Evolutionary conservation across 2,329 filamentous ascomycete genomes (phyloP).

Genomic region (Hymenoscyphus fructigenus): DNA sequence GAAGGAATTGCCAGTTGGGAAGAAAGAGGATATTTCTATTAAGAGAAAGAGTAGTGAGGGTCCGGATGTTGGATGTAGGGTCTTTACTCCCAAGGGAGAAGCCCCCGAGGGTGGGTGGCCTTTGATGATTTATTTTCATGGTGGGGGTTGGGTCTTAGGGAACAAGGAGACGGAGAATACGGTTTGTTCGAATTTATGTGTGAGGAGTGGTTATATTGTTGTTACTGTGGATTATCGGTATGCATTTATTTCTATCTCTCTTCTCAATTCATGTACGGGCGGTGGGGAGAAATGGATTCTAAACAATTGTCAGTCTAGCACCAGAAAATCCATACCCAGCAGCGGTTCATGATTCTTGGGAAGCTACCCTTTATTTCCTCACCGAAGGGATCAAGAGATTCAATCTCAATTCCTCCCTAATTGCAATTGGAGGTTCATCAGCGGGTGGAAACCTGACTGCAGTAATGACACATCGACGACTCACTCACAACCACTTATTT

Average conservation of each 20-base stretch:
- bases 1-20: slow-evolving; percentile 45
- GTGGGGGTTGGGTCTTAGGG: slow-evolving; percentile 58
- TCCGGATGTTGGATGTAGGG: slow-evolving; percentile 47
- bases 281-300: neutral
- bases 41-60: slow-evolving; percentile 43
- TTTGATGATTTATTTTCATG: slow-evolving; percentile 56
- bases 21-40: slow-evolving; percentile 26
- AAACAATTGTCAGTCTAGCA: slow-evolving; percentile 45
- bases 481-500: slow-evolving; percentile 26
- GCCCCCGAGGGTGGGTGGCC: slow-evolving; percentile 43
- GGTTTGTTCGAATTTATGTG: slow-evolving; percentile 54
- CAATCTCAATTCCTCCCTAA: slow-evolving; percentile 43
- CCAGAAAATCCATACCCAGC: slow-evolving; percentile 57
- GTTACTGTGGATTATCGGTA: slow-evolving; percentile 57
- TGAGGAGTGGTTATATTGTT: slow-evolving; percentile 50
- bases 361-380: slow-evolving; percentile 49
- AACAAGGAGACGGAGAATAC: slow-evolving; percentile 58
- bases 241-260: neutral
- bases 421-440: slow-evolving; percentile 51
- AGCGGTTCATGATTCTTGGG: slow-evolving; percentile 57
- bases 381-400: slow-evolving; percentile 28
- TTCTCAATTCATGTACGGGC: neutral
- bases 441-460: slow-evolving; percentile 53
- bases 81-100: slow-evolving; percentile 49
- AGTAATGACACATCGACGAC: slow-evolving; percentile 51